These are phyloP conservation scores for Hymenotorrendiella dingleyae DNA, from an alignment of 2,329 filamentous ascomycete species.

Conservation along the genomic window DNA sequence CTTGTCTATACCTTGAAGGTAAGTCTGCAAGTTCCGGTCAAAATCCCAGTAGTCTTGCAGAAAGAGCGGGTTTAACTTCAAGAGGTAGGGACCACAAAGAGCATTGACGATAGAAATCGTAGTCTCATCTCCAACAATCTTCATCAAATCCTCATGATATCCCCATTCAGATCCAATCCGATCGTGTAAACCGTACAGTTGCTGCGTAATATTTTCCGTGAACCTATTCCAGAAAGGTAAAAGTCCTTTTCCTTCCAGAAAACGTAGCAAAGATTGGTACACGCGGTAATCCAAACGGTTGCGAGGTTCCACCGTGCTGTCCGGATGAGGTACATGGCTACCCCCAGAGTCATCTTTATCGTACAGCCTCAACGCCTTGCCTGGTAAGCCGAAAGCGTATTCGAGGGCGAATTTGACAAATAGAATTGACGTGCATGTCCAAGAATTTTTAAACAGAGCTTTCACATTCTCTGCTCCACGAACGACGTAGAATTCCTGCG, in stretches of 20 bases:
- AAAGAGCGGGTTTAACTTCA: neutral
- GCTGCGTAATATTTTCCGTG: neutral
- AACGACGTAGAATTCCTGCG: neutral
- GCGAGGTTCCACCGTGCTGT: neutral
- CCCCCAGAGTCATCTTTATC: neutral
- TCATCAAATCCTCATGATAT: neutral
- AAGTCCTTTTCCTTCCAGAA: neutral
- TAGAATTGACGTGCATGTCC: neutral
- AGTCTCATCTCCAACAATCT: neutral
- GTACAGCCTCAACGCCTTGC: neutral
- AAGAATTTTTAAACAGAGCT: neutral
- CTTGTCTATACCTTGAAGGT: neutral
- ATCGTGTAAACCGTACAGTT: neutral
- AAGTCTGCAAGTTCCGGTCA: neutral
- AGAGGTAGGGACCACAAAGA: neutral
- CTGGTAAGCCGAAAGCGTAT: neutral
- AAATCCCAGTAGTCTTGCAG: slow-evolving; percentile 1
- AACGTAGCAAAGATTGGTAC: neutral
- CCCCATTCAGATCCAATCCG: neutral
- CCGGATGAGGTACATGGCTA: neutral
- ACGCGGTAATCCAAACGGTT: neutral
- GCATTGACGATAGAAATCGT: neutral
- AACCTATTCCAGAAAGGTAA: neutral
- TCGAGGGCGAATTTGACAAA: neutral
- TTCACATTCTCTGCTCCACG: neutral